A percentile compares a stretch with the other conserved stretches of the same genome.
Evolutionary conservation across 495 filamentous ascomycete genomes (phyloP).

Genomic region (Aspergillus bridgeri): DNA sequence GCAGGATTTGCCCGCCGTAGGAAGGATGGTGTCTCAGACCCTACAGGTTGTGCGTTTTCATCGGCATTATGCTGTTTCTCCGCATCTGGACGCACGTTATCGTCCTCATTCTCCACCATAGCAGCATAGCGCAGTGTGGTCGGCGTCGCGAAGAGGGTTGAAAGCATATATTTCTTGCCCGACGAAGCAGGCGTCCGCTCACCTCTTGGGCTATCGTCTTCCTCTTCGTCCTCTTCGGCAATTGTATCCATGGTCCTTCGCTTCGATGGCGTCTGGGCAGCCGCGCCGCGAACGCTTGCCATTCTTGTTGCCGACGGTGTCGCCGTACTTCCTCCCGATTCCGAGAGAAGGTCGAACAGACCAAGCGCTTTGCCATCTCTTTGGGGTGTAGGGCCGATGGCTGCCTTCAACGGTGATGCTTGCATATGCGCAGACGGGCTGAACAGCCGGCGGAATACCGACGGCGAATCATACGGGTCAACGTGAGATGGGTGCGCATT

Average conservation of each 20-base stretch:
- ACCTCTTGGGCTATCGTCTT: conserved; percentile 34
- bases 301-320: conserved; percentile 37
- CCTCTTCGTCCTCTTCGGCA: conserved; percentile 29
- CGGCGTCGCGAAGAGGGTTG: conserved; percentile 63
- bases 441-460: conserved; percentile 55
- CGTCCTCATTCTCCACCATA: conserved; percentile 34
- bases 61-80: conserved; percentile 22
- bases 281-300: conserved; percentile 28
- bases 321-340: conserved; percentile 49
- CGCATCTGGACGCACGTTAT: conserved; percentile 4
- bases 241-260: conserved; percentile 29
- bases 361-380: conserved; percentile 83
- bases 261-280: conserved; percentile 42
- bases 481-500: conserved; percentile 43
- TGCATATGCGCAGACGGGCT: conserved; percentile 50
- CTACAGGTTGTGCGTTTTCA: conserved; percentile 13
- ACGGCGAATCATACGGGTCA: conserved; percentile 57
- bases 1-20: conserved; percentile 55
- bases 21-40: conserved; percentile 66
- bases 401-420: conserved; percentile 35
- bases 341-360: conserved; percentile 81
- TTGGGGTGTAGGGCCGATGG: conserved; percentile 86
- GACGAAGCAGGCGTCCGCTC: conserved; percentile 61
- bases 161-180: conserved; percentile 58
- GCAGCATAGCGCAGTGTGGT: conserved; percentile 45